These are phyloP conservation scores for Thermothielavioides terrestris DNA, from an alignment of 495 filamentous ascomycete genomes.

Conservation along the genomic window DNA sequence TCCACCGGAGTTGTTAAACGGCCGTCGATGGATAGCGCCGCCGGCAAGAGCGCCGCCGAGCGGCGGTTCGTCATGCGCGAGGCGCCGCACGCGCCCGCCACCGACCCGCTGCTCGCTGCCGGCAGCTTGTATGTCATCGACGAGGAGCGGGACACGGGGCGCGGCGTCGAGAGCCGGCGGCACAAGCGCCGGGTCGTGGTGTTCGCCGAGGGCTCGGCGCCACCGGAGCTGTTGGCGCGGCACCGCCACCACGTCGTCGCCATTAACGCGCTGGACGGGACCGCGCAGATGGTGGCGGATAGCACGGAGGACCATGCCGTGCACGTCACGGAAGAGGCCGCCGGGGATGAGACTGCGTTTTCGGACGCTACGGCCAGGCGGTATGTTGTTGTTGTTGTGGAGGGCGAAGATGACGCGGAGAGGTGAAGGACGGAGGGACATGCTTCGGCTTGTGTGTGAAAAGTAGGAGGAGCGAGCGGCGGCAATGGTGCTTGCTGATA, in stretches of 20 bases:
- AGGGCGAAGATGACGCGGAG: constrained; percentile 1
- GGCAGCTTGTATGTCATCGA: constrained; percentile 25
- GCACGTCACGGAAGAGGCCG: constrained; percentile 19
- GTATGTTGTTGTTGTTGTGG: constrained; percentile 25
- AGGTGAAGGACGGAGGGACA: too few relatives aligned
- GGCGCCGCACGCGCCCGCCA: constrained; percentile 21
- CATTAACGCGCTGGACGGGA: constrained; percentile 22
- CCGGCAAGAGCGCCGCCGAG: constrained; percentile 6
- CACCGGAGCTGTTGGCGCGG: constrained; percentile 18
- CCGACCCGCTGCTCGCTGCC: constrained; percentile 24
- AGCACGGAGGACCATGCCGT: constrained; percentile 16
- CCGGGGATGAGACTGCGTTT: constrained; percentile 8
- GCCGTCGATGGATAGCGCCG: neutral
- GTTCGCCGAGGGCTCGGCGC: constrained; percentile 21
- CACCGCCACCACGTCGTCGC: constrained; percentile 22
- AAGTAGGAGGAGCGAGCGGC: too few relatives aligned
- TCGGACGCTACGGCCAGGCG: constrained; percentile 11
- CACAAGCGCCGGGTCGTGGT: constrained; percentile 24
- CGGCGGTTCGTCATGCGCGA: constrained; percentile 23
- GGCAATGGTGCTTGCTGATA: too few relatives aligned
- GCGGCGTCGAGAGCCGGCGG: neutral
- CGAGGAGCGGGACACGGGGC: constrained; percentile 7
- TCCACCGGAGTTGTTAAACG: neutral
- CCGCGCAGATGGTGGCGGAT: constrained; percentile 14
- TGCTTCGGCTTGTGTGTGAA: too few relatives aligned